phyloP scores from a whole-genome alignment of 2,329 filamentous ascomycete genomes.

The Botrytis porri region DNA sequence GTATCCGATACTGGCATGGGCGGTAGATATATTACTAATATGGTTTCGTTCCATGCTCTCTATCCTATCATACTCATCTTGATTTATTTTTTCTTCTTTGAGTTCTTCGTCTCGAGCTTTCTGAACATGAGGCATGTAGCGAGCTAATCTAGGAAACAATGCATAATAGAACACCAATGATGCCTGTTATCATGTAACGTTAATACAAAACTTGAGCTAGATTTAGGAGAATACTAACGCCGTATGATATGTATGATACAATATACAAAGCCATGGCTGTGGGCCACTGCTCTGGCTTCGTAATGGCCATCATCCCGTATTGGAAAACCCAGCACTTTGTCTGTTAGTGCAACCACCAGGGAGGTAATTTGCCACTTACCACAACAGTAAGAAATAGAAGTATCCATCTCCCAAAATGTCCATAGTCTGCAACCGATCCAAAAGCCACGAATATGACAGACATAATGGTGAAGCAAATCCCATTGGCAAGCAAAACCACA shows the following conservation, averaged over 20 bases:
- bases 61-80: slow-evolving; percentile 42
- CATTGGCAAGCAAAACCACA: slow-evolving; percentile 43
- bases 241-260: slow-evolving; percentile 42
- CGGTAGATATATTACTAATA: slow-evolving; percentile 44
- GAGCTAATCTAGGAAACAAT: slow-evolving; percentile 41
- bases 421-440: slow-evolving; percentile 44
- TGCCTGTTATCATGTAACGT: slow-evolving; percentile 29
- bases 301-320: slow-evolving; percentile 43
- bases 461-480: slow-evolving; percentile 44
- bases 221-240: not conserved
- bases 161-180: slow-evolving; percentile 45
- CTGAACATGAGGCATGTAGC: slow-evolving; percentile 43
- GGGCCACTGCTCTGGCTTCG: slow-evolving; percentile 41
- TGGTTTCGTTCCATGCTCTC: slow-evolving; percentile 44
- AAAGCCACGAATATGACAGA: slow-evolving; percentile 44
- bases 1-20: slow-evolving; percentile 45
- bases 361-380: not conserved
- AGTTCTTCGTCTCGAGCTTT: slow-evolving; percentile 44
- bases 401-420: slow-evolving; percentile 43
- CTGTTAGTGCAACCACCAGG: not conserved
- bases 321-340: slow-evolving; percentile 41
- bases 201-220: not conserved
- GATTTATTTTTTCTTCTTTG: slow-evolving; percentile 40
- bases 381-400: slow-evolving; percentile 42
- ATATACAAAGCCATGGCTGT: slow-evolving; percentile 43